Percentiles rank a stretch among this genome's conserved stretches.
Evolutionary conservation across 371 early-diverging fungal genomes (phyloP).

Genomic region (Phascolomyces articulosus): DNA sequence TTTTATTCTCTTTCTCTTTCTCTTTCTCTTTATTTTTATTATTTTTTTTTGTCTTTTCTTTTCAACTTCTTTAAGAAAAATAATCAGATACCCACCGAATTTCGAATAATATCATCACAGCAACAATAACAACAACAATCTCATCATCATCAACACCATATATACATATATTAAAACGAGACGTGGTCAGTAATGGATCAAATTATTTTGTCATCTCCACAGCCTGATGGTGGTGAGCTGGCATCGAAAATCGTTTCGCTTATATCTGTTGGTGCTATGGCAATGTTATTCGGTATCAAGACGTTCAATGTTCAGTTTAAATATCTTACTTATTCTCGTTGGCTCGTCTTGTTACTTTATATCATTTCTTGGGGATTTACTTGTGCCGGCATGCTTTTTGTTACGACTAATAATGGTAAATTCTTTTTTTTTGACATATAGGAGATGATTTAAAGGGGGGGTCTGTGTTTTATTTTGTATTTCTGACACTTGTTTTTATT

Average conservation of each 20-base stretch:
- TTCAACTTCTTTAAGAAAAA: not conserved
- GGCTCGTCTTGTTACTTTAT: slow-evolving; percentile 43
- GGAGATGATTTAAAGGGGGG: too few species aligned
- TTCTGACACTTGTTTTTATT: too few species aligned
- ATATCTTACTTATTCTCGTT: slow-evolving; percentile 41
- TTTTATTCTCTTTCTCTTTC: not conserved
- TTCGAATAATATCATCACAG: not conserved
- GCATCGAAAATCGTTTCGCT: slow-evolving; percentile 42
- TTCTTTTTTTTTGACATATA: too few species aligned
- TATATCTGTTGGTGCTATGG: slow-evolving; percentile 36
- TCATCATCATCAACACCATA: not conserved
- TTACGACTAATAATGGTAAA: slow-evolving; percentile 44
- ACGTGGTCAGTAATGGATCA: not conserved
- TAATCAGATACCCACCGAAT: not conserved
- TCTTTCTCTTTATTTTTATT: not conserved
- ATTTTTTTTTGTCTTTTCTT: not conserved
- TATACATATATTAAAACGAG: not conserved
- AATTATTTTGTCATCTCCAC: slow-evolving; percentile 8
- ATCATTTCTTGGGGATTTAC: slow-evolving; percentile 51
- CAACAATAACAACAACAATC: not conserved
- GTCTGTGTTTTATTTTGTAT: too few species aligned
- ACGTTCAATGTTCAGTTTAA: slow-evolving; percentile 37
- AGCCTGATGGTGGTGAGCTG: slow-evolving; percentile 36
- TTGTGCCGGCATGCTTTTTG: slow-evolving; percentile 39
- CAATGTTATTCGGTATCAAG: slow-evolving; percentile 50